These are phyloP conservation scores for Cryphonectria nitschkei DNA, from an alignment of 2,329 filamentous ascomycete species.

Conservation along the genomic window DNA sequence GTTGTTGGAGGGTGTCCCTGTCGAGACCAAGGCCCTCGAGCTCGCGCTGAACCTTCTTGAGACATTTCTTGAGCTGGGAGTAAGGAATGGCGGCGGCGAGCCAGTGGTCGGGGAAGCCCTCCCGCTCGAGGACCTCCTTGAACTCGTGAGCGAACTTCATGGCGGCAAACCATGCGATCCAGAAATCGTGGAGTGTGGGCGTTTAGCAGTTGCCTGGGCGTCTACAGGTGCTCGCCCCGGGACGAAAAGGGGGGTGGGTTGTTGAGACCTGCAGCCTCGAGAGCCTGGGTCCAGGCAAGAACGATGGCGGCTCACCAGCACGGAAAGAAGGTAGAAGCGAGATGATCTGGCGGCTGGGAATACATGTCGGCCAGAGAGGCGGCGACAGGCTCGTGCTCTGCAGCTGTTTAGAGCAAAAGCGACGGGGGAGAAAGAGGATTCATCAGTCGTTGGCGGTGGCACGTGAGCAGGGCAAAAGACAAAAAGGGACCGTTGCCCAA, in stretches of 20 bases:
- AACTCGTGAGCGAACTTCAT: constrained; percentile 92
- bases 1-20: constrained; percentile 67
- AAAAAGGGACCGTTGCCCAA: background rate
- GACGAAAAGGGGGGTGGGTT: no score
- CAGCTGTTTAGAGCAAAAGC: background rate
- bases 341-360: background rate
- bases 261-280: background rate
- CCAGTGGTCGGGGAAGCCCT: constrained; percentile 75
- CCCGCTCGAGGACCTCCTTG: constrained; percentile 67
- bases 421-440: background rate
- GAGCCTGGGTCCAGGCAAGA: background rate
- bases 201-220: background rate
- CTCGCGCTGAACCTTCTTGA: constrained; percentile 78
- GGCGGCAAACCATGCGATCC: constrained; percentile 18
- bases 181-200: background rate
- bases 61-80: constrained; percentile 83
- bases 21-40: constrained; percentile 73
- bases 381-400: background rate
- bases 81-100: constrained; percentile 80
- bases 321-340: background rate
- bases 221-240: background rate
- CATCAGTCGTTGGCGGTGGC: background rate
- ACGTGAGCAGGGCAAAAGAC: constrained; percentile 3
- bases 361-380: constrained; percentile 16
- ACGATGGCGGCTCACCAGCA: constrained; percentile 5